Evolutionary conservation across 192 early-diverging fungal species (phyloP).

Genomic region (Coemansia sp.): DNA sequence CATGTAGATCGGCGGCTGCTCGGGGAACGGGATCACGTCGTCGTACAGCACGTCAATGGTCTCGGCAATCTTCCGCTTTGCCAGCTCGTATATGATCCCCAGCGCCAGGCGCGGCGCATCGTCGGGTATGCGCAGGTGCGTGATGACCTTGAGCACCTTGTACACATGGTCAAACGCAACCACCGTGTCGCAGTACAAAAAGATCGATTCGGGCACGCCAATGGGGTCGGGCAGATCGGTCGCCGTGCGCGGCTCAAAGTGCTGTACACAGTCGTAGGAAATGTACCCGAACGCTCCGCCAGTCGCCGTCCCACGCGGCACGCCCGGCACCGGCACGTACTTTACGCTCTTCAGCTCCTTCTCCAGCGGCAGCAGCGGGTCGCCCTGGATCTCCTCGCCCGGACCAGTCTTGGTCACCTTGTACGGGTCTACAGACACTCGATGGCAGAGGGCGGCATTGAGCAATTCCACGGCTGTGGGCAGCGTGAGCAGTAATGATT

Average conservation of each 20-base stretch:
- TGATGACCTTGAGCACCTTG: conserved; percentile 85
- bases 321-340: conserved; percentile 73
- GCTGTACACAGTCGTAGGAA: conserved; percentile 92
- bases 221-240: conserved; percentile 76
- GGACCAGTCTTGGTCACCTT: conserved; percentile 76
- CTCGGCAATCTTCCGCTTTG: conserved; percentile 59
- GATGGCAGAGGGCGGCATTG: not conserved
- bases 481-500: conserved; percentile 1
- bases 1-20: conserved; percentile 66
- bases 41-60: conserved; percentile 64
- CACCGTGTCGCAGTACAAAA: conserved; percentile 92
- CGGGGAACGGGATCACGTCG: conserved; percentile 69
- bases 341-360: conserved; percentile 70
- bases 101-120: conserved; percentile 52
- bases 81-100: conserved; percentile 61
- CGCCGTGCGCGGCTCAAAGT: conserved; percentile 93
- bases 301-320: conserved; percentile 56
- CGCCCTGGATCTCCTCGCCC: conserved; percentile 63
- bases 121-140: conserved; percentile 71
- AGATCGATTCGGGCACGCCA: conserved; percentile 86
- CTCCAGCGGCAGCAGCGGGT: conserved; percentile 83
- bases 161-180: conserved; percentile 94
- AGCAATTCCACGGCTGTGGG: not conserved
- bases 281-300: conserved; percentile 98
- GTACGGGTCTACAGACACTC: conserved; percentile 65